These are phyloP conservation scores for Myxozyma neglecta DNA, from an alignment of 805 yeast genomes.

Conservation along the genomic window DNA sequence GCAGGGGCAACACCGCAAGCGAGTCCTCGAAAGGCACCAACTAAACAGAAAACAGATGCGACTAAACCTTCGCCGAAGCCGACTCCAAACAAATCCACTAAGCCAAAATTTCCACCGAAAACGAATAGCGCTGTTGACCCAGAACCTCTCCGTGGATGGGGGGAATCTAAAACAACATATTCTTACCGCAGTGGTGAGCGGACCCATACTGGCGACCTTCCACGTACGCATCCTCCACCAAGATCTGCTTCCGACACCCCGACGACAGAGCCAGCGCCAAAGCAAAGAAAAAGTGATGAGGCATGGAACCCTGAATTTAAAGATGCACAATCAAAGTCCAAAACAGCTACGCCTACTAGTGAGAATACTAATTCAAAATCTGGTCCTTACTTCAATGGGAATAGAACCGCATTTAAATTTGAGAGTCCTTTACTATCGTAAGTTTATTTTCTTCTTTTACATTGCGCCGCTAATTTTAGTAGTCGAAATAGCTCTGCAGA, in stretches of 20 bases:
- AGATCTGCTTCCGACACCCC: not conserved
- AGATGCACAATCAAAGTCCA: not conserved
- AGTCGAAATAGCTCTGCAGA: not conserved
- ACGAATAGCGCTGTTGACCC: not conserved
- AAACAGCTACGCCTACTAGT: not conserved
- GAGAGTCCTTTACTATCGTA: not conserved
- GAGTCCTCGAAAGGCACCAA: conserved; percentile 3
- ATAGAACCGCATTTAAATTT: not conserved
- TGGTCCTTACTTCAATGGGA: not conserved
- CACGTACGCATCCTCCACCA: not conserved
- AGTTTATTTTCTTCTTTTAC: not conserved
- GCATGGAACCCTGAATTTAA: not conserved
- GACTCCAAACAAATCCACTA: not conserved
- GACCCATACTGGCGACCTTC: conserved; percentile 3
- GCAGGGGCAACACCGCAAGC: conserved; percentile 1
- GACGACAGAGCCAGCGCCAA: conserved; percentile 3
- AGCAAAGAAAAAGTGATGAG: not conserved
- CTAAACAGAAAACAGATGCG: not conserved
- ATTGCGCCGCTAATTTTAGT: not conserved
- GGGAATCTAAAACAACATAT: conserved; percentile 8
- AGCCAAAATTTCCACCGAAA: not conserved
- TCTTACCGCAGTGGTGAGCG: conserved; percentile 7
- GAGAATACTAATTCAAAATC: not conserved
- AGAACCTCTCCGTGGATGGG: conserved; percentile 2
- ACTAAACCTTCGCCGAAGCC: not conserved